Percentiles rank a stretch among this genome's conserved stretches.
Evolutionary conservation across 257 asterid genomes (phyloP).

Genomic region (Solanum commersonii): DNA sequence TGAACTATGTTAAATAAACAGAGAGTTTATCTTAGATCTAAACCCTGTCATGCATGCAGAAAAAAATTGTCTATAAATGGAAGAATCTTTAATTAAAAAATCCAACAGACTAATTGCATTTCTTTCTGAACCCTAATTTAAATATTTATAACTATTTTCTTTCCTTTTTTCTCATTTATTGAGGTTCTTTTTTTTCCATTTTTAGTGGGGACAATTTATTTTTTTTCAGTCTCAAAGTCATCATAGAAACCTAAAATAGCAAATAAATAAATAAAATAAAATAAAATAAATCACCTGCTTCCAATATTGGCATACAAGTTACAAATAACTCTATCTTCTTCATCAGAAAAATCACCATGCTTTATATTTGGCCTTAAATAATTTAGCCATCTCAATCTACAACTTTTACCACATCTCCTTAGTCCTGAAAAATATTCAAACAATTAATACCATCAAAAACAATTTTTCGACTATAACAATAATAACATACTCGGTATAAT

Average conservation of each 20-base stretch:
- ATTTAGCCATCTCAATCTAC: constrained; percentile 90
- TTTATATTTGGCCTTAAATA: constrained; percentile 78
- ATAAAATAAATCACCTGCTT: constrained; percentile 51
- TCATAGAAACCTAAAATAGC: background rate
- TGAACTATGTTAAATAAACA: background rate
- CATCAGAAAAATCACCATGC: constrained; percentile 87
- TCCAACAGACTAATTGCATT: background rate
- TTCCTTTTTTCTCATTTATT: background rate
- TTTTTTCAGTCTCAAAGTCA: constrained; percentile 6
- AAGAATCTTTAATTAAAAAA: constrained; percentile 2
- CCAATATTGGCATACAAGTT: constrained; percentile 73
- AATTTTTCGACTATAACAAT: background rate
- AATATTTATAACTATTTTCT: background rate
- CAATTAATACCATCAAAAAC: background rate
- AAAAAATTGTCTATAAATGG: constrained; percentile 17
- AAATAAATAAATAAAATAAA: background rate
- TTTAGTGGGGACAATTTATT: background rate
- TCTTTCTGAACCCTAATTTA: background rate
- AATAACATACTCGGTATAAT: background rate
- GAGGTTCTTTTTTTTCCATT: constrained; percentile 3
- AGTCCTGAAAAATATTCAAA: constrained; percentile 31
- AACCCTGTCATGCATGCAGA: constrained; percentile 34
- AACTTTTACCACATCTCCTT: constrained; percentile 86
- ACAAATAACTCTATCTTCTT: constrained; percentile 70
- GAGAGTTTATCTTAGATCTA: background rate